Evolutionary conservation across 768 basidiomycete species (phyloP).

Genomic region (Lactifluus pinguis): DNA sequence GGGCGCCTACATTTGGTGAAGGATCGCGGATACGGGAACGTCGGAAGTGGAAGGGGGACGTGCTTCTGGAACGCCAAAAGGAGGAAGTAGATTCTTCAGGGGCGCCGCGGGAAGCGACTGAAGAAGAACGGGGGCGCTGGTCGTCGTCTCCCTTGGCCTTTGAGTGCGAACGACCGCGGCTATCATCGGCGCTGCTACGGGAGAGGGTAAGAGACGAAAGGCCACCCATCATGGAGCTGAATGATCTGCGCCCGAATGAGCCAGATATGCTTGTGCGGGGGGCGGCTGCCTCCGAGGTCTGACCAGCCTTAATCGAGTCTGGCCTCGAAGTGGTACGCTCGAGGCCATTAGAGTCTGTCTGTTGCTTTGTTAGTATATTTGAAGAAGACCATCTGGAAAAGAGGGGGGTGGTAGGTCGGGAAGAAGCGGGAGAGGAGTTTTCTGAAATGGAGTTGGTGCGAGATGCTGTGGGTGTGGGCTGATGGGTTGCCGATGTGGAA

Average conservation of each 20-base stretch:
- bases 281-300: conserved; percentile 14
- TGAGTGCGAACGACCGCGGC: conserved; percentile 39
- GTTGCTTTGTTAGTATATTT: conserved; percentile 29
- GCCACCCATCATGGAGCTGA: conserved; percentile 64
- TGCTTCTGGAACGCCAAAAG: conserved; percentile 53
- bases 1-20: conserved; percentile 40
- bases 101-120: conserved; percentile 34
- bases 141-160: conserved; percentile 30
- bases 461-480: conserved; percentile 15
- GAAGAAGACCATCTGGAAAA: conserved; percentile 24
- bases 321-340: conserved; percentile 33
- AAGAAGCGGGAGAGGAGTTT: conserved; percentile 16
- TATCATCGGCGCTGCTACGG: conserved; percentile 31
- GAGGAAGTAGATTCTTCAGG: conserved; percentile 25
- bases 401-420: conserved; percentile 26
- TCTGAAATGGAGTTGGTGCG: conserved; percentile 23
- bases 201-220: conserved; percentile 56
- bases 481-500: conserved; percentile 14
- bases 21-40: conserved; percentile 51
- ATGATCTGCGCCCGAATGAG: conserved; percentile 54
- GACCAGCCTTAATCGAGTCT: conserved; percentile 9
- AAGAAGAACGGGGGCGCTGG: conserved; percentile 29
- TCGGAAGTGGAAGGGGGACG: conserved; percentile 73
- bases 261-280: conserved; percentile 28
- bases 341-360: conserved; percentile 43